A percentile compares a stretch with the other conserved stretches of the same genome.
Evolutionary conservation across 306 rosid genomes (phyloP).

Genomic region (Vicia sativa): DNA sequence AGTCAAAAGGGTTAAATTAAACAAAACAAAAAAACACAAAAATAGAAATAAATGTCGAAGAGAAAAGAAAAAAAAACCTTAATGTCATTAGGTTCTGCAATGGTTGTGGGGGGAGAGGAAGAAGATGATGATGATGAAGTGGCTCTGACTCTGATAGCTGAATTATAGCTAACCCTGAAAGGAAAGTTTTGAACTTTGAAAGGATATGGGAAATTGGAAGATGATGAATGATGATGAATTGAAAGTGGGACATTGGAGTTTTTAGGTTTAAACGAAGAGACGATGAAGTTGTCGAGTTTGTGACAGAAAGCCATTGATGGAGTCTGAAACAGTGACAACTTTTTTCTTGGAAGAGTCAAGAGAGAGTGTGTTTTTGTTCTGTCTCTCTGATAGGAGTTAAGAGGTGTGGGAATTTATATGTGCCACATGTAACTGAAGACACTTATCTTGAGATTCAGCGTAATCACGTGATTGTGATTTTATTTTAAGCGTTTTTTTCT

Average conservation of each 20-base stretch:
- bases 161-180: constrained; percentile 41
- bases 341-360: background rate
- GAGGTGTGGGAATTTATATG: constrained; percentile 21
- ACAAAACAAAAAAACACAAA: background rate
- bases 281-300: constrained; percentile 40
- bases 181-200: constrained; percentile 46
- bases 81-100: constrained; percentile 68
- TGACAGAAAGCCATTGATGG: constrained; percentile 49
- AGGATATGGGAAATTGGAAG: constrained; percentile 34
- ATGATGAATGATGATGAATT: constrained; percentile 26
- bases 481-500: background rate
- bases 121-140: constrained; percentile 48
- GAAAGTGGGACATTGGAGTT: constrained; percentile 41
- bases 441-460: constrained; percentile 41
- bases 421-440: constrained; percentile 51
- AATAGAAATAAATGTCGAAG: background rate
- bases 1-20: constrained; percentile 15
- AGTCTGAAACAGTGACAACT: background rate
- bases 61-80: constrained; percentile 48
- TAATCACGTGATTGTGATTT: constrained; percentile 12
- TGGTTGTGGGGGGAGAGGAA: constrained; percentile 62
- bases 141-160: constrained; percentile 54
- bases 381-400: background rate
- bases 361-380: constrained; percentile 1
- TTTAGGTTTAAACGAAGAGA: constrained; percentile 46